These are phyloP conservation scores for Colletotrichum camelliae DNA, from an alignment of 2,329 filamentous ascomycete genomes.

Conservation along the genomic window DNA sequence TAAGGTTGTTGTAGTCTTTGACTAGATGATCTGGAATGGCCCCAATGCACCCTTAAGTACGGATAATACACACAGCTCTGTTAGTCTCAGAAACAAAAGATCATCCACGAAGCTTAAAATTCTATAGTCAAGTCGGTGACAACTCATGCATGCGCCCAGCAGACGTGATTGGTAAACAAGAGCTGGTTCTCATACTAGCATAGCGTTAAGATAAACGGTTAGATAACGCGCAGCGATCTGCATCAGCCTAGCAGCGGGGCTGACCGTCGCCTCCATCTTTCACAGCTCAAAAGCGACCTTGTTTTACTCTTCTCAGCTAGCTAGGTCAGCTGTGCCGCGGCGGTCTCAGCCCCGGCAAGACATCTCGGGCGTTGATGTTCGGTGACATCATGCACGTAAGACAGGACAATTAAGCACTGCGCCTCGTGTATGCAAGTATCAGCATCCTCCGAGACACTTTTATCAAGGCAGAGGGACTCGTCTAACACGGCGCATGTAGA, in stretches of 20 bases:
- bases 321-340: background rate
- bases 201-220: background rate
- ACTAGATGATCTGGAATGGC: background rate
- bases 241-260: background rate
- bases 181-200: background rate
- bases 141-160: background rate
- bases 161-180: background rate
- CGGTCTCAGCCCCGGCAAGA: background rate
- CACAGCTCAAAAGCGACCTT: background rate
- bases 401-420: background rate
- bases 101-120: background rate
- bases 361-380: background rate
- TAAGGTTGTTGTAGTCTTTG: constrained; percentile 5
- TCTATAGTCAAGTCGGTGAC: background rate
- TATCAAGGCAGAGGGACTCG: background rate
- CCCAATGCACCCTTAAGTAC: background rate
- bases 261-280: background rate
- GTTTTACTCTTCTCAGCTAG: background rate
- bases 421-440: background rate
- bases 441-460: background rate
- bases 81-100: background rate
- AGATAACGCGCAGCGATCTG: background rate
- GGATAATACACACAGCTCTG: rapidly evolving
- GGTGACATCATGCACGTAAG: background rate
- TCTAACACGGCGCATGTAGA: background rate